Evolutionary conservation across 129 eudicot genomes (phyloP), one percentile per base, ranked within the genome.

Genomic region (Silybum marianum): DNA sequence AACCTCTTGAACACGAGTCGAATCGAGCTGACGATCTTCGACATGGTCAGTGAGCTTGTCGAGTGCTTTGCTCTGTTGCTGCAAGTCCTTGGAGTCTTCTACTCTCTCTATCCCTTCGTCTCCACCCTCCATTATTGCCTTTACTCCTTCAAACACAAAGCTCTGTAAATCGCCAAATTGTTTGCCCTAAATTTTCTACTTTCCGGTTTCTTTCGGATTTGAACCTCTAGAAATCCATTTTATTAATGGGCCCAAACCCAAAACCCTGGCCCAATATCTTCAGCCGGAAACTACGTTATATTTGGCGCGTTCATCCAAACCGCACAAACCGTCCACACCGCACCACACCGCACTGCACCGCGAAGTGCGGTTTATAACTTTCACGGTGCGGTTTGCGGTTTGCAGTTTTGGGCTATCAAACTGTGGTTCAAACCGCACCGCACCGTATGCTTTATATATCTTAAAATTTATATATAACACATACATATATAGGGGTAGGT

Each of bases 1-100:
- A 21, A 95, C 97, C 90, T 91, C 93, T 79, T 95, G 98, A 68
- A 95, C 99, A 73, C 99, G 94, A 38, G 99, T 88, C 62, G 99
- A 95, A 81, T 95, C 93, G 84, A 95, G 98, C 87, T 93, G 99
- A 79, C 98, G 98, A 84, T 95, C 99, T 81, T 95, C 98, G 78
- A 92, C 98, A 85, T 93, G 99, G 74, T 95, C 99, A 7, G 99
- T 95, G 62, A 95, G 98, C 83, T 91, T 95, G 75, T 95, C 99
- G 39, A 95, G 88, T 16, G 99, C 99, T 83, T 95, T 95, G 89
- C 95, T 95, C 80, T 92, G 98, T 87, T 95, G 95, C 85, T 95
- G 98, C 82, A 92, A 78, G 78, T 95, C 99, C 74, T 95, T 95
- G 0, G 99, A 95, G 81, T 95, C 95, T 40, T 84, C 91, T 6